Evolutionary conservation across 164 flowering plant species (phyloP), one percentile per base, ranked within the genome.

Genomic region (Vitis rotundifolia): DNA sequence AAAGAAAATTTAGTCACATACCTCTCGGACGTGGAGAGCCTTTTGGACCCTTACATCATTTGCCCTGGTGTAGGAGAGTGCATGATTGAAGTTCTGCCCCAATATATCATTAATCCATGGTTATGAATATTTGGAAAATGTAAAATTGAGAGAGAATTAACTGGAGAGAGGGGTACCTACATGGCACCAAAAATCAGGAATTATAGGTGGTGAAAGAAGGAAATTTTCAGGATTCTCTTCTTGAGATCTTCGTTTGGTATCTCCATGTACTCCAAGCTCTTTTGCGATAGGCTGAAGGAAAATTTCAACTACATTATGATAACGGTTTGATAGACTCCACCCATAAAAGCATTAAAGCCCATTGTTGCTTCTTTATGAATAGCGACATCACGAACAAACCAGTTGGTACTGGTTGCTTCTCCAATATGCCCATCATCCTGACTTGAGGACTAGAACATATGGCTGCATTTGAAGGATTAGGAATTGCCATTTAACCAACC

Each of bases 21-120:
- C 76, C 76, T 47, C 5, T 4, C 71, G 64, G 16, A 71, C 61
- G 48, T 67, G 64, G 15, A 71, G 48, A n/a, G 78, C 75, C 1
- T 61, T 63, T 37, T 56, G 66, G 28, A 75, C 78, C 1, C 50
- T 48, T 6, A 52, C 22, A 63, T 73, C 68, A 58, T 73, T 73
- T 28, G 72, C 67, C 76, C 76, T 57, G 14, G 1, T 9, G n/a
- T 68, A 64, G 9, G 72, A 62, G 22, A 68, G 62, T 16, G 59
- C 18, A 67, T 68, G 55, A 64, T 73, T 68, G 59, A 73, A 73
- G 51, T 47, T 63, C 76, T 73, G 72, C 49, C 22, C 22, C 22
- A 22, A 22, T 22, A 22, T 22, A 22, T 22, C 22, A 22, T 22
- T 22, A 1, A 22, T 22, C 22, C 22, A 22, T 22, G 0, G 22